A percentile compares a stretch with the other conserved stretches of the same genome.
phyloP scores from a whole-genome alignment of 176 grass and related monocot species.

The Calamus simplicifolius region DNA sequence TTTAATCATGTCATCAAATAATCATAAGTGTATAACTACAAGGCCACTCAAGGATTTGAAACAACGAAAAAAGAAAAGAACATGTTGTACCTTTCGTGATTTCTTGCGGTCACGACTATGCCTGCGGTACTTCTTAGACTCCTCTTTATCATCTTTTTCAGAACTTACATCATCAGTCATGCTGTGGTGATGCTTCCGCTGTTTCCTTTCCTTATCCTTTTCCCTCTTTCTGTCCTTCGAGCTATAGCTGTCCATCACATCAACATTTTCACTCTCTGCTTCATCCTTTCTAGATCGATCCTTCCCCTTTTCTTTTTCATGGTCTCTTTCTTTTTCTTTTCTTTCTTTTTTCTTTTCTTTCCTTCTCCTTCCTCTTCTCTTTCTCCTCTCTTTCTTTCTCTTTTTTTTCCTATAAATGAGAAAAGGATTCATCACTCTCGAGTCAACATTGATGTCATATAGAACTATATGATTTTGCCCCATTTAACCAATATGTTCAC shows the following conservation, averaged over 20 bases:
- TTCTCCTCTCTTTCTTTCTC: constrained; percentile 39
- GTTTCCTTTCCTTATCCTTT: constrained; percentile 93
- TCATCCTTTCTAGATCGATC: constrained; percentile 63
- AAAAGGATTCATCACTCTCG: background rate
- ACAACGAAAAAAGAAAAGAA: constrained; percentile 9
- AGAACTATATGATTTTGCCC: too few species aligned
- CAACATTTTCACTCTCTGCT: constrained; percentile 53
- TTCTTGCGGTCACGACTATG: constrained; percentile 81
- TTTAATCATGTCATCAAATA: background rate
- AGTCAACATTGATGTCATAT: too few species aligned
- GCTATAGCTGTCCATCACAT: constrained; percentile 36
- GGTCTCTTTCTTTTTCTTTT: constrained; percentile 56
- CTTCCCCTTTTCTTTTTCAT: constrained; percentile 77
- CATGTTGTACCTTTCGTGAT: constrained; percentile 64
- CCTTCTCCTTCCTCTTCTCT: constrained; percentile 72
- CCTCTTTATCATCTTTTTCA: constrained; percentile 73
- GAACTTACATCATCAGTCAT: constrained; percentile 49
- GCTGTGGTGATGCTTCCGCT: constrained; percentile 74
- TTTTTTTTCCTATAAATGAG: constrained; percentile 42
- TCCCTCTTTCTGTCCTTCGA: constrained; percentile 80
- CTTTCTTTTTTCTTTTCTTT: constrained; percentile 47
- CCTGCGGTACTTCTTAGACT: constrained; percentile 69
- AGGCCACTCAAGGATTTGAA: background rate
- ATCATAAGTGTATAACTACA: too few species aligned
- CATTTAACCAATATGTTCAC: too few species aligned